Conservation (phyloP, 768 basidiomycete species). For the Tulasnella sp. region DNA sequence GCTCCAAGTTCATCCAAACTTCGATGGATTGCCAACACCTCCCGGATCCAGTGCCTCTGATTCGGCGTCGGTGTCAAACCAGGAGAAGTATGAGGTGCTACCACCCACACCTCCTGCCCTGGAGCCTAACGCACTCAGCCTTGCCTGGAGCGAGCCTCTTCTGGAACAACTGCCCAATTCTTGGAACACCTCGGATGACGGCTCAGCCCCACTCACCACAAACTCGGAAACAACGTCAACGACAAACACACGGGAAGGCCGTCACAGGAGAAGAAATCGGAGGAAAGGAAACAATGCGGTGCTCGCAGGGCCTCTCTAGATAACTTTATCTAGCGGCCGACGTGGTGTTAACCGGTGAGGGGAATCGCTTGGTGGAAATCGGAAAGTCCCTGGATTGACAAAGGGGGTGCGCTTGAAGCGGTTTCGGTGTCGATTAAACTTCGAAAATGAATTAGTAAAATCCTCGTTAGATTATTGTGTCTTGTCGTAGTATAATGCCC, state of each 20-base stretch:
- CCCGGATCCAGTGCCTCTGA: background rate
- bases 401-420: background rate
- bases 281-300: background rate
- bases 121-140: background rate
- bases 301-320: background rate
- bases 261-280: background rate
- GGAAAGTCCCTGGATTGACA: background rate
- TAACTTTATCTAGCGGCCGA: background rate
- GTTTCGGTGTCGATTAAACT: background rate
- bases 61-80: background rate
- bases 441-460: background rate
- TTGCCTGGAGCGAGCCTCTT: background rate
- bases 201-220: background rate
- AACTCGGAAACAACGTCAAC: background rate
- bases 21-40: background rate
- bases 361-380: background rate
- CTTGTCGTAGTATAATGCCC: background rate
- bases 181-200: background rate
- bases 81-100: background rate
- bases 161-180: background rate
- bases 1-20: background rate
- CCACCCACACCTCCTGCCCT: background rate
- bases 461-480: background rate
- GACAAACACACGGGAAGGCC: background rate
- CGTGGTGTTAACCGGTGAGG: background rate